Percentiles rank a stretch among this genome's conserved stretches.
Evolutionary conservation across 345 rosid species (phyloP).

Genomic region (Eucalyptus sp.): DNA sequence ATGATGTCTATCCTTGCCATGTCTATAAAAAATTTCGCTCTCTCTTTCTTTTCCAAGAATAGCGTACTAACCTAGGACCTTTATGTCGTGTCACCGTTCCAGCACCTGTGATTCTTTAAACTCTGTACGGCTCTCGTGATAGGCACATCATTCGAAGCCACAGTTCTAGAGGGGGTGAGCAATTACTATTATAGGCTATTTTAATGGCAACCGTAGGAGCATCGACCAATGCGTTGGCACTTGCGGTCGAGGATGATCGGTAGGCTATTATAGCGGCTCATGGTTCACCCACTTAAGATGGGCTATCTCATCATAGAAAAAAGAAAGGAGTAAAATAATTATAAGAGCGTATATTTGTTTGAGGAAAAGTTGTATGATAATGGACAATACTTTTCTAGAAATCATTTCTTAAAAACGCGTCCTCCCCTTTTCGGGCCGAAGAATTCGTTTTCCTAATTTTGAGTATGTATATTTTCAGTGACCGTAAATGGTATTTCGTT

Average conservation of each 20-base stretch:
- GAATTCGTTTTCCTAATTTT: not conserved
- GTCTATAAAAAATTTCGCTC: not conserved
- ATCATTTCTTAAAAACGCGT: not conserved
- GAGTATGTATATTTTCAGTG: not conserved
- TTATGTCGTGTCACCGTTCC: not conserved
- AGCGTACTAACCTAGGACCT: not conserved
- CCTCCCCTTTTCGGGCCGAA: rapidly evolving
- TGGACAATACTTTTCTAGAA: not conserved
- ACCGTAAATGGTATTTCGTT: not conserved
- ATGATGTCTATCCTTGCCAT: not conserved
- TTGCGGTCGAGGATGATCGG: not conserved
- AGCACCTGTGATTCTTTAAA: not conserved
- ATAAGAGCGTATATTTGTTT: not conserved
- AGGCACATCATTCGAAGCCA: not conserved
- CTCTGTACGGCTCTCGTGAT: not conserved
- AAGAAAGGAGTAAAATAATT: not conserved
- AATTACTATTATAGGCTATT: rapidly evolving
- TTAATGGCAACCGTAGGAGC: not conserved
- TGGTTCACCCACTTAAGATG: not conserved
- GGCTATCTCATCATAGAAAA: not conserved
- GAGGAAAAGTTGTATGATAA: not conserved
- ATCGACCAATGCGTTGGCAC: not conserved
- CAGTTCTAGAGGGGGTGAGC: not conserved
- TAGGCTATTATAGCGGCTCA: not conserved
- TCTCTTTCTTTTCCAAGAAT: not conserved